phyloP scores from a whole-genome alignment of 495 filamentous ascomycete species.

The Pseudoneurospora amorphoporcata region DNA sequence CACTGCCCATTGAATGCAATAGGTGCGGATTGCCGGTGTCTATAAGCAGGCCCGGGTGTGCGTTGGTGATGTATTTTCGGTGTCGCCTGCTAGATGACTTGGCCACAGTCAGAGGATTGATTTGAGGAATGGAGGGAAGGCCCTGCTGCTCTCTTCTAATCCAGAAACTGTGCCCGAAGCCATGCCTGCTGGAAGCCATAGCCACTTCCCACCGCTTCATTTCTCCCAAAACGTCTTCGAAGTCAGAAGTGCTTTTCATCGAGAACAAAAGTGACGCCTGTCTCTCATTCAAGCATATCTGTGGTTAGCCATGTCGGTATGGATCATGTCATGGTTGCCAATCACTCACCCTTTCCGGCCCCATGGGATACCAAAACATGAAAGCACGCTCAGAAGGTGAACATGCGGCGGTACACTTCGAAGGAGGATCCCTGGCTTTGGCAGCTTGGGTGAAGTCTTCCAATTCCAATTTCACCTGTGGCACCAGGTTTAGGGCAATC shows the following conservation, averaged over 20 bases:
- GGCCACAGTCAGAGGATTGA: not conserved
- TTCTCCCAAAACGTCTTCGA: slow-evolving; percentile 7
- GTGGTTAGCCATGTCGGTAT: not conserved
- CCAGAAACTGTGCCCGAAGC: not conserved
- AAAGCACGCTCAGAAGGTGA: slow-evolving; percentile 3
- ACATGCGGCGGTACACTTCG: slow-evolving; percentile 5
- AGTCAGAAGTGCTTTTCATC: slow-evolving; percentile 7
- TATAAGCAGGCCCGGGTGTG: not conserved
- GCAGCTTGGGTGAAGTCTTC: slow-evolving; percentile 5
- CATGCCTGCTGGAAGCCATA: not conserved
- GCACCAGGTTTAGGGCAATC: not conserved
- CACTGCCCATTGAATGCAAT: not conserved
- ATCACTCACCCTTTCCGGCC: not conserved
- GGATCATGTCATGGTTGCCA: not conserved
- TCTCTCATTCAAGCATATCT: not conserved
- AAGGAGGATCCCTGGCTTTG: not conserved
- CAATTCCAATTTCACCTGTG: slow-evolving; percentile 14
- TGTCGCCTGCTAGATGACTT: not conserved
- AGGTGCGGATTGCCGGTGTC: not conserved
- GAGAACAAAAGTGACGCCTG: slow-evolving; percentile 6
- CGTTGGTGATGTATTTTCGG: not conserved
- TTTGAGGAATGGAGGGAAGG: not conserved
- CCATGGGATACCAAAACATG: slow-evolving; percentile 11
- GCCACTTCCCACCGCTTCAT: slow-evolving; percentile 4
- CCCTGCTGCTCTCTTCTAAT: not conserved